Evolutionary conservation across 1,139 yeast species (phyloP).

Genomic region (Kluyveromyces marxianus): DNA sequence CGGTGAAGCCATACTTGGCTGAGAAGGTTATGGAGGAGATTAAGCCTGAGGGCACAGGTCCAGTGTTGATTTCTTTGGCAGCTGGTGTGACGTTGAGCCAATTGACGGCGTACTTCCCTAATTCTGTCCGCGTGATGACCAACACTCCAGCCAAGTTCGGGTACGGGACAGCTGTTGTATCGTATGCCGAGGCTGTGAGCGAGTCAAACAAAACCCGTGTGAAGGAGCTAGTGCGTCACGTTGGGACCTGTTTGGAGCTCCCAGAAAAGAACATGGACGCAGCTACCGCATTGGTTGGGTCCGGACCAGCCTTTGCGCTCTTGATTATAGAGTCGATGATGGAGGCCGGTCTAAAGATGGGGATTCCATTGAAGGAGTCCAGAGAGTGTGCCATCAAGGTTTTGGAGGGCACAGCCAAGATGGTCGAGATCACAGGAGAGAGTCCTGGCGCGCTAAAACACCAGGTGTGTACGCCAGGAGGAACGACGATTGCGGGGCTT

Average conservation of each 20-base stretch:
- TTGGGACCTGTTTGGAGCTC: conserved; percentile 64
- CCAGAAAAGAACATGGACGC: conserved; percentile 95
- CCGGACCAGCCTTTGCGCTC: conserved; percentile 93
- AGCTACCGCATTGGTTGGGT: conserved; percentile 90
- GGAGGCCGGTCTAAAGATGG: conserved; percentile 94
- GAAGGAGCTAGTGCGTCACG: conserved; percentile 50
- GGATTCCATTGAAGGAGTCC: conserved; percentile 81
- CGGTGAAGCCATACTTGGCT: conserved; percentile 80
- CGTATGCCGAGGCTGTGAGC: conserved; percentile 50
- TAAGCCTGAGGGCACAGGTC: conserved; percentile 35
- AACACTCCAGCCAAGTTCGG: conserved; percentile 94
- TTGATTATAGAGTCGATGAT: conserved; percentile 85
- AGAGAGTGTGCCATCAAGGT: conserved; percentile 91
- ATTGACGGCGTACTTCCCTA: conserved; percentile 45
- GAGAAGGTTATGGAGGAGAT: conserved; percentile 46
- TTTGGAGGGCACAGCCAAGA: conserved; percentile 90
- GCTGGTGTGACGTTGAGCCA: conserved; percentile 89
- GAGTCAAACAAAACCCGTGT: conserved; percentile 45
- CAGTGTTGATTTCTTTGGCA: conserved; percentile 72
- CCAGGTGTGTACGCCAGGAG: conserved; percentile 95
- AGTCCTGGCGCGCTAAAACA: conserved; percentile 91
- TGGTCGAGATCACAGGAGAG: conserved; percentile 72
- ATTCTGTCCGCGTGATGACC: conserved; percentile 90
- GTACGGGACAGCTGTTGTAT: conserved; percentile 85
- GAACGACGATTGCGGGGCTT: conserved; percentile 94